A percentile compares a stretch with the other conserved stretches of the same genome.
Conservation (phyloP, 345 rosid species). For the Brassica incana region DNA sequence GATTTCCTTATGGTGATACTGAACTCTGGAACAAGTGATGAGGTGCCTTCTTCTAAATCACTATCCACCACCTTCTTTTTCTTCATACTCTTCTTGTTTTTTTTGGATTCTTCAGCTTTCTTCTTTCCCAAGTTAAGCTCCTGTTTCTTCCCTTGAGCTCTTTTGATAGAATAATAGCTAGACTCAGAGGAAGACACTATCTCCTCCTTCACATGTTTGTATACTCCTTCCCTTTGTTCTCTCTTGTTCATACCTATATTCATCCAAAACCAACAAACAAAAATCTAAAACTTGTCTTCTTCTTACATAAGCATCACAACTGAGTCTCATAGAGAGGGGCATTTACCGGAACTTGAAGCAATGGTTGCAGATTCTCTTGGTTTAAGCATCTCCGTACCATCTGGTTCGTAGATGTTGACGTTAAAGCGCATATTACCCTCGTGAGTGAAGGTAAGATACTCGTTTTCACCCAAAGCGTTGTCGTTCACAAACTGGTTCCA, state of each 20-base stretch:
- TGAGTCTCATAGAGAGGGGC: not conserved
- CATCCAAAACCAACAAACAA: slow-evolving; percentile 8
- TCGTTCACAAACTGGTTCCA: slow-evolving; percentile 29
- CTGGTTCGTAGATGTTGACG: slow-evolving; percentile 20
- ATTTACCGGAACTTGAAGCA: slow-evolving; percentile 23
- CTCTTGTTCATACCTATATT: slow-evolving; percentile 16
- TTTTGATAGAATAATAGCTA: not conserved
- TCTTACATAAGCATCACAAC: not conserved
- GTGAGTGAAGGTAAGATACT: slow-evolving; percentile 31
- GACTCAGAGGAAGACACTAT: slow-evolving; percentile 6
- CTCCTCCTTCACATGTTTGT: slow-evolving; percentile 26
- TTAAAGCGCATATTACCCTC: slow-evolving; percentile 1
- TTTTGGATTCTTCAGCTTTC: not conserved
- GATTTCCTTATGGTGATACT: slow-evolving; percentile 25
- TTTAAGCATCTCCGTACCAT: slow-evolving; percentile 13
- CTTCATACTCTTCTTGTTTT: not conserved
- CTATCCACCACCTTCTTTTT: not conserved
- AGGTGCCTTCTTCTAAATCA: not conserved
- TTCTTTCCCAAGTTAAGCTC: slow-evolving; percentile 21
- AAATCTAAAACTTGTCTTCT: no score
- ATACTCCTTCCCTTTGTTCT: slow-evolving; percentile 4
- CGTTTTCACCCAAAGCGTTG: slow-evolving; percentile 24
- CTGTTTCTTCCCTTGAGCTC: not conserved
- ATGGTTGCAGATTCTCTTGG: slow-evolving; percentile 3
- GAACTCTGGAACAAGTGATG: slow-evolving; percentile 26